Base-by-base conservation (phyloP, 805 yeast species). In the Ogataea thermomethanolica region DNA sequence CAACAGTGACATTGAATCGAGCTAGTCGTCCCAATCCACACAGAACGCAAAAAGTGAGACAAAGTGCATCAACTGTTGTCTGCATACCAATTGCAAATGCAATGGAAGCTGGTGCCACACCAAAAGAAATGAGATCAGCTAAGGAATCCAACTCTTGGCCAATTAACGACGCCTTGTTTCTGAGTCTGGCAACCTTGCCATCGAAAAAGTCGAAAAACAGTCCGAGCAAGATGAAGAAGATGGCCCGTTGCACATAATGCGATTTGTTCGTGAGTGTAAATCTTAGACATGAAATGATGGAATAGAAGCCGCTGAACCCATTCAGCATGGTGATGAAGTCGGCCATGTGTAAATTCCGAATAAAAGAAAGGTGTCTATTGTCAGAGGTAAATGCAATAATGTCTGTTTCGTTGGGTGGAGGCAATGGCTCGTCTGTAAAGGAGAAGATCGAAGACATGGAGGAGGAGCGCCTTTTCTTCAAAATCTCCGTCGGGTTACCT, bases 81-180 rank as follows among this genome's bases (percentile, higher is more conserved):
- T 86, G 86, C 60, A 90, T 78, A 4, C 99, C 99, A 58, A 90
- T 77, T 33, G 90, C 79, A 62, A 89, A 93, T 4, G 95, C 99
- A 61, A 87, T 81, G 11, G 88, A 73, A 7, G 96, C 95, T 2
- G 99, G 99, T 2, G 95, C 90, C 25, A 91, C 96, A 47, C 97
- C 95, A 61, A 93, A 93, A 9, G 96, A 86, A 26, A 91, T 77
- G 55, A 93, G 76, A 65, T 93, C 99, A 15, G 99, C 99, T 54
- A 93, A 74, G 1, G 97, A 90, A 61, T 93, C 99, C 55, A 93
- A 76, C 67, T 93, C 99, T 65, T 93, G 98, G 45, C 99, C 99
- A 85, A 93, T 86, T 40, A 93, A 73, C 9, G 95, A 83, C 2
- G 95, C 78, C 67, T 90, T 88, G 61, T 89, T 84, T 66, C 96